These are phyloP conservation scores for Coemansia sp. DNA, from an alignment of 192 early-diverging fungal genomes.

Conservation along the genomic window DNA sequence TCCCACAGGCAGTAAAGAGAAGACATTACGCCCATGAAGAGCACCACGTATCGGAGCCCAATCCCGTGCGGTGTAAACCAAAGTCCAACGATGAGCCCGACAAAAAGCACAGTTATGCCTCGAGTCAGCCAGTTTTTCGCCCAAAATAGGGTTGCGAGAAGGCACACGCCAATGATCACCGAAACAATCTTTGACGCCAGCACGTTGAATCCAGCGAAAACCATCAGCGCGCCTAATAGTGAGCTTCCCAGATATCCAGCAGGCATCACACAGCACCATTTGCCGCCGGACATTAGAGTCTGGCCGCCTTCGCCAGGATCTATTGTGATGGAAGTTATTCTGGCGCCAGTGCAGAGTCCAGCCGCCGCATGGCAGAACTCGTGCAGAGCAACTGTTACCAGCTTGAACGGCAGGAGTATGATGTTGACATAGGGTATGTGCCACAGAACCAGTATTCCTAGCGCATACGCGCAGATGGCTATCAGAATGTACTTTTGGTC, in stretches of 20 bases:
- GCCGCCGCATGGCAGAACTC: conserved; percentile 94
- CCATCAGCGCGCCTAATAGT: conserved; percentile 86
- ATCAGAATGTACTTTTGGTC: conserved; percentile 40
- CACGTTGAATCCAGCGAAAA: conserved; percentile 91
- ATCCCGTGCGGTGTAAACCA: conserved; percentile 79
- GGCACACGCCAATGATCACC: conserved; percentile 78
- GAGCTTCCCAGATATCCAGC: conserved; percentile 91
- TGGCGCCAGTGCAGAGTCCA: conserved; percentile 83
- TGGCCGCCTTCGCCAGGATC: conserved; percentile 93
- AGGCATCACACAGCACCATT: conserved; percentile 77
- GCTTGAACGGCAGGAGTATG: conserved; percentile 94
- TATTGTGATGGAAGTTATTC: conserved; percentile 83
- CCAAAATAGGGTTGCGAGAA: conserved; percentile 84
- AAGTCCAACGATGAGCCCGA: conserved; percentile 75
- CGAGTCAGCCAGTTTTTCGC: conserved; percentile 88
- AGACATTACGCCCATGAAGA: conserved; percentile 95
- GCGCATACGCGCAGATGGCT: conserved; percentile 66
- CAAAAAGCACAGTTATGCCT: conserved; percentile 76
- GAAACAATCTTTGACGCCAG: conserved; percentile 83
- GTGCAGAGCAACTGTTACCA: conserved; percentile 89
- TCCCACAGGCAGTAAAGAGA: conserved; percentile 93
- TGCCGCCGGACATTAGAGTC: conserved; percentile 80
- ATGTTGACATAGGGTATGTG: conserved; percentile 81
- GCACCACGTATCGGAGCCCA: conserved; percentile 85
- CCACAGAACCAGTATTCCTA: conserved; percentile 79